phyloP scores from a whole-genome alignment of 192 early-diverging fungal genomes.

The Lobosporangium transversale region DNA sequence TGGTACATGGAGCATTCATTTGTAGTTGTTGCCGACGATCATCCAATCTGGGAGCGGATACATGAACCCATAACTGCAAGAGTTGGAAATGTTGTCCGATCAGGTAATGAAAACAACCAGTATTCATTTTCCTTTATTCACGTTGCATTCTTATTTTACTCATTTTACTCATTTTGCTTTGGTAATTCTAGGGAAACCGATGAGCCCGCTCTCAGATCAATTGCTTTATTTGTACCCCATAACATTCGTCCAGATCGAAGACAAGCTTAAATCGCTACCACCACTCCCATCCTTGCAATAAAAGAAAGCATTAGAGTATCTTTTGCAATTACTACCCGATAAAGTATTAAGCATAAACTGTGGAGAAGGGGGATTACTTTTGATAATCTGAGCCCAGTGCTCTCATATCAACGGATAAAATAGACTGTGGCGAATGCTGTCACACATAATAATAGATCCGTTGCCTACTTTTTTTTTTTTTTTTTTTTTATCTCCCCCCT shows the following conservation, averaged over 20 bases:
- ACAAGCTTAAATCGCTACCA: conserved; percentile 9
- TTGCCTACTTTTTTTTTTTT: too few relatives aligned
- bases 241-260: conserved; percentile 21
- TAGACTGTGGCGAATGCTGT: too few relatives aligned
- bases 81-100: conserved; percentile 31
- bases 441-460: too few relatives aligned
- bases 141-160: neutral
- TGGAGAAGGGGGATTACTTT: too few relatives aligned
- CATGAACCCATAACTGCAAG: conserved; percentile 24
- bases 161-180: neutral
- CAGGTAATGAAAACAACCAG: conserved; percentile 11
- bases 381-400: too few relatives aligned
- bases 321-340: too few relatives aligned
- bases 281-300: too few relatives aligned
- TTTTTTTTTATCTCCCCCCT: too few relatives aligned
- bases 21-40: conserved; percentile 40
- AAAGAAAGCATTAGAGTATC: too few relatives aligned
- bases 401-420: too few relatives aligned
- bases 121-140: neutral
- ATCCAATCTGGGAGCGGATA: conserved; percentile 31
- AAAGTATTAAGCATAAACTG: too few relatives aligned
- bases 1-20: conserved; percentile 48
- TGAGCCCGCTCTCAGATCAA: conserved; percentile 32
- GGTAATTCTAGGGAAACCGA: conserved; percentile 3
- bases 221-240: conserved; percentile 21